Conservation (phyloP, 176 grass and related monocot genomes). For the Triticum monococcum region DNA sequence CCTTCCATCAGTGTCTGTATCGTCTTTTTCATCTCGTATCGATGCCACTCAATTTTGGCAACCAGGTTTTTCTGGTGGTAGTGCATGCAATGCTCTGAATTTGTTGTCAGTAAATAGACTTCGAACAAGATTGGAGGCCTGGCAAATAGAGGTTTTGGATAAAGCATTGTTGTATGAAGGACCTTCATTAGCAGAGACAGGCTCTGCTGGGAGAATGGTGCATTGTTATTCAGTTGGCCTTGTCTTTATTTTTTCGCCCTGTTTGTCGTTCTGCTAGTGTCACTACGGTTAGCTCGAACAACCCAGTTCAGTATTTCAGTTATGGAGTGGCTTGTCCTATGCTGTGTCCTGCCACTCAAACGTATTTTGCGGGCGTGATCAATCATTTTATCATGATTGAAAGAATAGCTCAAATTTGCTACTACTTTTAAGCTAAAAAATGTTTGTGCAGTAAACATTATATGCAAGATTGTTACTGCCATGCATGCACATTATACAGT, state of each 20-base stretch:
- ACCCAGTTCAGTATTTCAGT: constrained; percentile 3
- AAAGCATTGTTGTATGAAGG: constrained; percentile 86
- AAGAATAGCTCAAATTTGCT: neutral
- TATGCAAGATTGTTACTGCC: neutral
- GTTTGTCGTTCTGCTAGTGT: constrained; percentile 20
- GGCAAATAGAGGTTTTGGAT: constrained; percentile 95
- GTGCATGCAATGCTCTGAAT: constrained; percentile 44
- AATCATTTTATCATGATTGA: neutral
- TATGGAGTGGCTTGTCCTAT: constrained; percentile 16
- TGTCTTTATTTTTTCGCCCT: constrained; percentile 18
- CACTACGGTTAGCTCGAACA: neutral
- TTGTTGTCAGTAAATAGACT: constrained; percentile 39
- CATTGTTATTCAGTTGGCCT: constrained; percentile 30
- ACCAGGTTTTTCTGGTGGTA: constrained; percentile 31
- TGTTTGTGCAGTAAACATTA: neutral
- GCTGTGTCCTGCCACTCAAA: neutral
- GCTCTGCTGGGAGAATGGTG: constrained; percentile 83
- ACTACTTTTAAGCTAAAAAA: constrained; percentile 6
- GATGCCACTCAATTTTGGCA: constrained; percentile 52
- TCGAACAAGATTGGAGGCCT: constrained; percentile 58
- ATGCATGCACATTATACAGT: neutral
- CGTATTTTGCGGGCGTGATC: neutral
- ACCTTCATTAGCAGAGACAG: constrained; percentile 65
- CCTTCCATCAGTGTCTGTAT: constrained; percentile 75
- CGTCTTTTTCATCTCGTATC: constrained; percentile 37